These are phyloP conservation scores for Spatholobus suberectus DNA, from an alignment of 306 rosid genomes.

Conservation along the genomic window DNA sequence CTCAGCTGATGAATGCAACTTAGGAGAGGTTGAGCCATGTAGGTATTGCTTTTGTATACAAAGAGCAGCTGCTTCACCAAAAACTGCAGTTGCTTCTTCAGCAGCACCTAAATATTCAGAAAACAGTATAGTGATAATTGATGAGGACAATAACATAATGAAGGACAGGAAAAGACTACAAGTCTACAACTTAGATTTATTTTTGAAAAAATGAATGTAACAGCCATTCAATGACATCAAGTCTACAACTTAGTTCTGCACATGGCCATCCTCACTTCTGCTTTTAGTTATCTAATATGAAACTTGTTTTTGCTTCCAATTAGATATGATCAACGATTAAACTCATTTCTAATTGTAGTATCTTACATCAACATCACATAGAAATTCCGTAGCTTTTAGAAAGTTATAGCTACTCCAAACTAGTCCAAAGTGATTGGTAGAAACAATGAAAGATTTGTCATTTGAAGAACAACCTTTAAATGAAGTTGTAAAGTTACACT, in stretches of 20 bases:
- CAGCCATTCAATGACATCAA: not conserved
- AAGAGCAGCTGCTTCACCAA: slow-evolving; percentile 92
- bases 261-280: not conserved
- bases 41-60: slow-evolving; percentile 84
- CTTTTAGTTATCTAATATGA: not conserved
- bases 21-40: slow-evolving; percentile 59
- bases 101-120: slow-evolving; percentile 73
- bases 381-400: not conserved
- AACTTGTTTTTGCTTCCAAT: not conserved
- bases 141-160: not conserved
- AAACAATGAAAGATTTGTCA: not conserved
- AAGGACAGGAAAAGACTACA: not conserved
- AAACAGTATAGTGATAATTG: slow-evolving; percentile 7
- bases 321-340: not conserved
- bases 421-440: not conserved
- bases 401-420: not conserved
- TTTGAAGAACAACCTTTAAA: not conserved
- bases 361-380: not conserved
- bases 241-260: not conserved
- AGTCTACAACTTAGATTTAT: not conserved
- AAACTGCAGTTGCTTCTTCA: slow-evolving; percentile 89
- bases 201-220: not conserved
- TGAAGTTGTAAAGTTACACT: not conserved
- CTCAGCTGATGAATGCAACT: slow-evolving; percentile 57
- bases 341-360: not conserved